Evolutionary conservation across 768 basidiomycete species (phyloP), one percentile per base, ranked within the genome.

Genomic region (Tulasnella sp.): DNA sequence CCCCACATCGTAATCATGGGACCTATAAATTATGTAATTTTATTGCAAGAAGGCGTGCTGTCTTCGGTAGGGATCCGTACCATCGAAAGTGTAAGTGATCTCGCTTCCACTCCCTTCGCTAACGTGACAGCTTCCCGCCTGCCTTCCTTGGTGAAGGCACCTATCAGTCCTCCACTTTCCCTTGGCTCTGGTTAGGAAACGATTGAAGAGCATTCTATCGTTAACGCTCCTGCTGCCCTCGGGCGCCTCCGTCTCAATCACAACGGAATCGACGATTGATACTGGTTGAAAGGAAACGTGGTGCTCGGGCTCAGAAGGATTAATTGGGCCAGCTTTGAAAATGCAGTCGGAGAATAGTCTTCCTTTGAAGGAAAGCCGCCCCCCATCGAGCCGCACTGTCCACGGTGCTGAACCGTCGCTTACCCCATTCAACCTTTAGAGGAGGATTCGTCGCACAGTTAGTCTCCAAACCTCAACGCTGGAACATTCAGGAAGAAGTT

Each of bases 191-290:
- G 38, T 44, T 52, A 36, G 21, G 34, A 31, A 39, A 24, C n/a
- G 40, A 39, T 21, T 7, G 46, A 68, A 78, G 71, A 78, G 62
- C 71, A 40, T 36, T 3, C 68, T 78, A 40, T 78, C 71, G 21
- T 78, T 39, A 1, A 44, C 27, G 42, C 14, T 18, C 34, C 21
- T 52, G 8, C 10, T n/a, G n/a, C 16, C 39, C 9, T 78, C 62
- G 14, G 24, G n/a, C 19, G 24, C 56, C 1, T 78, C 77, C n/a
- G 42, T 71, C 48, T 78, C 68, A 14, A 71, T 71, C 24, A 40
- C 48, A 21, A 71, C 71, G 31, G 77, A 78, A 38, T 40, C 24
- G 40, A 73, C 31, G 24, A 78, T 73, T 4, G 77, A 78, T 24
- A 48, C n/a, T 10, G 77, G 77, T 14, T 2, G n/a, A 42, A 39